These are phyloP conservation scores for Metschnikowia picachoensis DNA, from an alignment of 805 yeast species.

Conservation along the genomic window DNA sequence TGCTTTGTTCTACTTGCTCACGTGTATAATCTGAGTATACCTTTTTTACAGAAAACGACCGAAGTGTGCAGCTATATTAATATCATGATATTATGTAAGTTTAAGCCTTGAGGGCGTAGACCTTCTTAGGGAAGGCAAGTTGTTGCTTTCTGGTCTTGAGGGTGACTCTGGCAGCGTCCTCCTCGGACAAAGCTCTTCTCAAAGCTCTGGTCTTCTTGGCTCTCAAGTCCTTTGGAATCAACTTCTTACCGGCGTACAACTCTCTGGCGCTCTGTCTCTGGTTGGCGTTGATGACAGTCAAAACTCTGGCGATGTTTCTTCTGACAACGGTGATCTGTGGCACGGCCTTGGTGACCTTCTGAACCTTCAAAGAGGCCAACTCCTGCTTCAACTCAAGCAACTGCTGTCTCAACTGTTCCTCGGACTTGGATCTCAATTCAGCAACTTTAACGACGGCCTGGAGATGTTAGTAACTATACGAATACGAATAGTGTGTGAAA, in stretches of 20 bases:
- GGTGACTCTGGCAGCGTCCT: slow-evolving; percentile 79
- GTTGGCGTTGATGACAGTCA: slow-evolving; percentile 94
- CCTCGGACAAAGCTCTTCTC: slow-evolving; percentile 91
- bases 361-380: slow-evolving; percentile 93
- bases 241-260: slow-evolving; percentile 92
- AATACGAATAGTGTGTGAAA: background rate
- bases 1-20: background rate
- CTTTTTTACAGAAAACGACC: slow-evolving; percentile 1
- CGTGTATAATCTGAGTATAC: background rate
- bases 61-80: slow-evolving; percentile 19
- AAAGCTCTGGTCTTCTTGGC: slow-evolving; percentile 99
- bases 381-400: slow-evolving; percentile 95
- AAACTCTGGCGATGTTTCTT: slow-evolving; percentile 97
- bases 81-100: slow-evolving; percentile 20
- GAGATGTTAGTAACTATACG: slow-evolving; percentile 20
- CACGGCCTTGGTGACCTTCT: slow-evolving; percentile 85
- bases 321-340: slow-evolving; percentile 97
- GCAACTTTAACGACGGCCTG: slow-evolving; percentile 90
- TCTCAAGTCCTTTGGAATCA: slow-evolving; percentile 97
- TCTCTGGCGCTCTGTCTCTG: slow-evolving; percentile 94
- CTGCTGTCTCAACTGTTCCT: slow-evolving; percentile 93
- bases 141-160: slow-evolving; percentile 87
- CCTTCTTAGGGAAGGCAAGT: slow-evolving; percentile 97
- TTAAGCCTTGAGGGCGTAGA: slow-evolving; percentile 98
- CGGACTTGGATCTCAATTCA: slow-evolving; percentile 96